Conservation (phyloP, 441 rosid species). For the Jatropha podagrica region DNA sequence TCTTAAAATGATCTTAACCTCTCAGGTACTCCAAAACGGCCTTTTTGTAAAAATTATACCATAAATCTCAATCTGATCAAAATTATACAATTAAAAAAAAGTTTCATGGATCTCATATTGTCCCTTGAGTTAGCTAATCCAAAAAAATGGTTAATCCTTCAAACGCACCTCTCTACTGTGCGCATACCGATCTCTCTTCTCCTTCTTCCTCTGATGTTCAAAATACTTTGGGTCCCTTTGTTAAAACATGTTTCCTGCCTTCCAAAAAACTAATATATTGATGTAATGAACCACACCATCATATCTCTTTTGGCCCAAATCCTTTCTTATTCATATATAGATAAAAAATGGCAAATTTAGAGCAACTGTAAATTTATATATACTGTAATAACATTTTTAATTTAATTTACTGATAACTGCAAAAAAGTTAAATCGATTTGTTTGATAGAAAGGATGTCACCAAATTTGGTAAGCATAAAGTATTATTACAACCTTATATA, state of each 20-base stretch:
- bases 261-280: slow-evolving; percentile 4
- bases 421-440: not conserved
- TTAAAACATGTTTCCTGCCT: not conserved
- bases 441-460: slow-evolving; percentile 6
- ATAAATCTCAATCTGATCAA: too few relatives aligned
- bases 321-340: not conserved
- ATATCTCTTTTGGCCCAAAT: not conserved
- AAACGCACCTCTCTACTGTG: too few relatives aligned
- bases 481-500: too few relatives aligned
- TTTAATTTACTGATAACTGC: not conserved
- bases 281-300: not conserved
- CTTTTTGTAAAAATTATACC: too few relatives aligned
- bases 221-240: not conserved
- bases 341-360: not conserved
- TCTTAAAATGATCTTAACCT: too few relatives aligned
- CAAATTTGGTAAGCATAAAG: too few relatives aligned
- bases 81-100: too few relatives aligned
- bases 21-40: too few relatives aligned
- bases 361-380: not conserved
- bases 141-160: too few relatives aligned
- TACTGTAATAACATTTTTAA: not conserved
- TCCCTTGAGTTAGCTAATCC: too few relatives aligned
- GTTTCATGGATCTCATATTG: too few relatives aligned
- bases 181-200: too few relatives aligned
- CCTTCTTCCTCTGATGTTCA: not conserved